A percentile compares a stretch with the other conserved stretches of the same genome.
Evolutionary conservation across 306 rosid genomes (phyloP).

Genomic region (Cyclanthera cordifolia): DNA sequence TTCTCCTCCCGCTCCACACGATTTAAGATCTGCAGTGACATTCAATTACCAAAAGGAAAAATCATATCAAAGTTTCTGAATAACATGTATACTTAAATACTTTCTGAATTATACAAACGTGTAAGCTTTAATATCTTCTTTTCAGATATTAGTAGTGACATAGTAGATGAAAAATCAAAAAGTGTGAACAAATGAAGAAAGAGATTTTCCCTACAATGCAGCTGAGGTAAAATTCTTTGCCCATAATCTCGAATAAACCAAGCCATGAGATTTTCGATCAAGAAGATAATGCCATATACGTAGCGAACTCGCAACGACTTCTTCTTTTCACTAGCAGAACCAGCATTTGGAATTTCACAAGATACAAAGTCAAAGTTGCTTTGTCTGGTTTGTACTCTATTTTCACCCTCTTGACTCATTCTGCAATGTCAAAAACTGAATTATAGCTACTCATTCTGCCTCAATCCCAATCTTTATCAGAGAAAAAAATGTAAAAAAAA

Average conservation of each 20-base stretch:
- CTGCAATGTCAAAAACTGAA: conserved; percentile 23
- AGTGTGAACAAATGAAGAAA: not conserved
- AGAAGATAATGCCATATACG: conserved; percentile 47
- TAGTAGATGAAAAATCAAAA: not conserved
- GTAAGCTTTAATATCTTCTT: not conserved
- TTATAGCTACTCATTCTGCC: not conserved
- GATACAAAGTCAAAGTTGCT: conserved; percentile 18
- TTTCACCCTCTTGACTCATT: conserved; percentile 37
- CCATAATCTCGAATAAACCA: conserved; percentile 90
- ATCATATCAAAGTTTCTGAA: not conserved
- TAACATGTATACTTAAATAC: not conserved
- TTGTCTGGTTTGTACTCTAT: conserved; percentile 11
- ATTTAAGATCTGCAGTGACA: conserved; percentile 44
- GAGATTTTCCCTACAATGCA: conserved; percentile 37
- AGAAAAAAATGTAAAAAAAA: not conserved
- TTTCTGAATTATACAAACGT: not conserved
- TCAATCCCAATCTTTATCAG: not conserved
- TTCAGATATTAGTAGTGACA: not conserved
- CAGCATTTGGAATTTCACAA: conserved; percentile 24
- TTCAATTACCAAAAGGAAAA: not conserved
- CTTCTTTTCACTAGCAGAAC: conserved; percentile 34
- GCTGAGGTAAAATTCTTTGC: conserved; percentile 40
- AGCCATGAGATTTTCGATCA: conserved; percentile 53
- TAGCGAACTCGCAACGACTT: conserved; percentile 52
- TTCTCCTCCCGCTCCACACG: conserved; percentile 52